Evolutionary conservation across 2,329 filamentous ascomycete genomes (phyloP), one percentile per base, ranked within the genome.

Genomic region (Claviceps cyperi): DNA sequence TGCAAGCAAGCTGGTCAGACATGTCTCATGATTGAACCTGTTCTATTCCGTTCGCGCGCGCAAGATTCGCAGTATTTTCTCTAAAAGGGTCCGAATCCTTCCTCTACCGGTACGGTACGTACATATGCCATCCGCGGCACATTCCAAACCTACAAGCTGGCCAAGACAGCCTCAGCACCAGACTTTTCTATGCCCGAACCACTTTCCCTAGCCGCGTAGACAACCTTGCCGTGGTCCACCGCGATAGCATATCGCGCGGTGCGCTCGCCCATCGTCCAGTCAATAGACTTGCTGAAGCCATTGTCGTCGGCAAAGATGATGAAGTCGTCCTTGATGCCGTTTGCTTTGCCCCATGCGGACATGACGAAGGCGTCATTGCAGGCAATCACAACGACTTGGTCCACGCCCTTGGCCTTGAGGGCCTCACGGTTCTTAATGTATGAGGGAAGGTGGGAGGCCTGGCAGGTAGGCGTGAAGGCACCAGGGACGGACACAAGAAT

Each of bases 281-380:
- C 87, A 58, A 90, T 77, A 63, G 75, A 75, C 74, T 84, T 81
- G 67, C 80, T 84, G 76, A 94, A 94, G 57, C 79, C 75, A 50
- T 67, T 69, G 57, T 66, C 62, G 67, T 94, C 88, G 62, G 88
- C 77, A 74, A 94, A 92, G 59, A 92, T 74, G 56, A 79, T 74
- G 52, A 66, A 75, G 58, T 91, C 83, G 56, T 81, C 80, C 62
- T 78, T 82, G 62, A 91, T 74, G 49, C 76, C 75, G 70, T 94
- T 91, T 62, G 88, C 87, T 78, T 94, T 94, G 69, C 81, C 84
- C 86, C 86, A 92, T 50, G 85, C 87, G 60, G 80, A 83, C 86
- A 91, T 91, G 66, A 94, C 88, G 64, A 76, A 94, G 56, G 82
- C 73, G 69, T 94, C 89, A 69, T 94, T 94, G 73, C 73, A 83